Evolutionary conservation across 176 grass and related monocot genomes (phyloP).

Genomic region (Zizania latifolia): DNA sequence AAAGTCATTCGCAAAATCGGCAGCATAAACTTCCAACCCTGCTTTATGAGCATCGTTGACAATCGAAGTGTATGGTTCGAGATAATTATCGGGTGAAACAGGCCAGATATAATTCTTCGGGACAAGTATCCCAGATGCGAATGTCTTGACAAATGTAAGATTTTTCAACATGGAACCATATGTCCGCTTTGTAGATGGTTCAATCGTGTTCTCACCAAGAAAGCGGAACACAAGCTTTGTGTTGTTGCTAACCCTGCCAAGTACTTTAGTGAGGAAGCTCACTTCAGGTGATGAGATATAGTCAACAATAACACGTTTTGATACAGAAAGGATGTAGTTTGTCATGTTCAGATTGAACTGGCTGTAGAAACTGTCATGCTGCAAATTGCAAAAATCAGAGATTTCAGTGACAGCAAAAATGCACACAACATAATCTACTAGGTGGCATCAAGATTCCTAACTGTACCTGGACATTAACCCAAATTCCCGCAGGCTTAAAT

Average conservation of each 20-base stretch:
- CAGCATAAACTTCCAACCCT: conserved; percentile 81
- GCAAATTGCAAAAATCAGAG: conserved; percentile 21
- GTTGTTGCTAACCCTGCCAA: conserved; percentile 35
- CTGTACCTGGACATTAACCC: conserved; percentile 86
- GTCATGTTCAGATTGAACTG: conserved; percentile 90
- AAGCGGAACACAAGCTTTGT: conserved; percentile 87
- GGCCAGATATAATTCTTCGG: conserved; percentile 87
- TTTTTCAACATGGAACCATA: conserved; percentile 75
- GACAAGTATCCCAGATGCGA: conserved; percentile 90
- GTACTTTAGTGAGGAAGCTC: conserved; percentile 51
- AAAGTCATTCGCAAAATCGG: conserved; percentile 76
- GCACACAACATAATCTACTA: not conserved
- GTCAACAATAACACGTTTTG: conserved; percentile 49
- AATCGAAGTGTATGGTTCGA: conserved; percentile 49
- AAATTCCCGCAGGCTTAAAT: conserved; percentile 58
- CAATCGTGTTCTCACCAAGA: conserved; percentile 39
- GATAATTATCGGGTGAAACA: conserved; percentile 69
- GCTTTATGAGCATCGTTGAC: conserved; percentile 80
- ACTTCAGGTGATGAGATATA: conserved; percentile 89
- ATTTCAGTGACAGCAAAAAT: not conserved
- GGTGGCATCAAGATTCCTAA: not conserved
- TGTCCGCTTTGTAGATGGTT: conserved; percentile 63
- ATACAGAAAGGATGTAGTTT: conserved; percentile 54
- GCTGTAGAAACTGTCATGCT: conserved; percentile 82
- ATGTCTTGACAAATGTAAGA: conserved; percentile 82